These are phyloP conservation scores for Linum lewisii DNA, from an alignment of 345 rosid species.

Conservation along the genomic window DNA sequence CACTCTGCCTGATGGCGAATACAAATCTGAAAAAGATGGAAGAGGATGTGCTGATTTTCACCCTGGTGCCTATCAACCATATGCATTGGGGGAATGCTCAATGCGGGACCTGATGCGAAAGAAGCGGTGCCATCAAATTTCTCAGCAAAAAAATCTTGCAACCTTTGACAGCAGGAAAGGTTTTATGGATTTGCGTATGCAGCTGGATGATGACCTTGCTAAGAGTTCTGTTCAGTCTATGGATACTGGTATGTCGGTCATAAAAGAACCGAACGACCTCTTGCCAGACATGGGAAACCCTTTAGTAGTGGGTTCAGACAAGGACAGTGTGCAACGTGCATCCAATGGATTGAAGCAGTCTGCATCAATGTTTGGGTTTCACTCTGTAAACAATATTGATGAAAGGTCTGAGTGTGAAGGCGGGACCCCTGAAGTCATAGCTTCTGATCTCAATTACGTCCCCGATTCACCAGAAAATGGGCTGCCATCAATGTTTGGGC, in stretches of 20 bases:
- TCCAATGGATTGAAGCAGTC: constrained; percentile 22
- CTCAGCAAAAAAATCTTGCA: constrained; percentile 31
- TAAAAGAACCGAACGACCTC: constrained; percentile 3
- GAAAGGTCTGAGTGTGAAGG: constrained; percentile 19
- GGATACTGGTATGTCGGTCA: constrained; percentile 4
- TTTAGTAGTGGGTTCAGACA: constrained; percentile 1
- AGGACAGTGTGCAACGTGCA: constrained; percentile 9
- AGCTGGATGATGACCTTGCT: constrained; percentile 16
- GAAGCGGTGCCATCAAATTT: constrained; percentile 43
- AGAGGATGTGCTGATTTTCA: constrained; percentile 21
- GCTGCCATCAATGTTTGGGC: constrained; percentile 20
- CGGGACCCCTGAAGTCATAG: constrained; percentile 16
- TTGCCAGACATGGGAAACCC: constrained; percentile 9
- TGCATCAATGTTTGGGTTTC: constrained; percentile 21
- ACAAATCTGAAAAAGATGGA: constrained; percentile 24
- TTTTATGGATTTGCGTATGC: constrained; percentile 23
- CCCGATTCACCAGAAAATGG: constrained; percentile 9
- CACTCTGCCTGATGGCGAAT: constrained; percentile 23
- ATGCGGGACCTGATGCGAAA: constrained; percentile 83
- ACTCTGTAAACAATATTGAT: constrained; percentile 20
- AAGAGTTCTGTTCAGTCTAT: constrained; percentile 7
- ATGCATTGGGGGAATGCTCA: constrained; percentile 39
- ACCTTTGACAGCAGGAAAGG: constrained; percentile 22
- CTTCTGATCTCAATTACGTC: constrained; percentile 19
- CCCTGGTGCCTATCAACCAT: constrained; percentile 23